phyloP scores from a whole-genome alignment of 306 rosid genomes.

The Cucumis cinereus region DNA sequence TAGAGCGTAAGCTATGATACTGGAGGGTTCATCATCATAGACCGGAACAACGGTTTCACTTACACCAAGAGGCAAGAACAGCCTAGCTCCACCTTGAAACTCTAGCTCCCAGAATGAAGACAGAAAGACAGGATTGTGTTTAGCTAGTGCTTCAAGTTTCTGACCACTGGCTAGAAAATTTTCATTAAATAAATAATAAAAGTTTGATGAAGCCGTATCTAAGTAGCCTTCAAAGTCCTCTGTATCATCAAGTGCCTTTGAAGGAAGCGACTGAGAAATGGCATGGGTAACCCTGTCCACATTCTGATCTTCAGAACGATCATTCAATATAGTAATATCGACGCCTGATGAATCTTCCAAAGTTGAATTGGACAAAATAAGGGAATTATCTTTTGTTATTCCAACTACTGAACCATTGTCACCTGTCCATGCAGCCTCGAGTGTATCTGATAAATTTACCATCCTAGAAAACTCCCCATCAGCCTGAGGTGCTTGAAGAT shows the following conservation, averaged over 20 bases:
- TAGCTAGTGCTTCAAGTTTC: conserved; percentile 45
- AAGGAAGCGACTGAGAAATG: neutral
- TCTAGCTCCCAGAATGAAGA: conserved; percentile 63
- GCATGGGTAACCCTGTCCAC: neutral
- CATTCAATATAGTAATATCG: neutral
- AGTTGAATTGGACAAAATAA: conserved; percentile 23
- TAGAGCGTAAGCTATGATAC: conserved; percentile 75
- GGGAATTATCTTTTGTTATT: conserved; percentile 28
- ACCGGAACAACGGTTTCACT: conserved; percentile 75
- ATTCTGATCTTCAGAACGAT: neutral
- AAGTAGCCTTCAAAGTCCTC: conserved; percentile 4
- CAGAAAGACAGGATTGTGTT: conserved; percentile 53
- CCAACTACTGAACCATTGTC: conserved; percentile 33
- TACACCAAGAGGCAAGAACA: conserved; percentile 68
- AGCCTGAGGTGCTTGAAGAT: conserved; percentile 41
- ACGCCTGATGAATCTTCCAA: conserved; percentile 30
- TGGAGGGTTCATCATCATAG: conserved; percentile 91
- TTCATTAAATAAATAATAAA: conserved; percentile 3
- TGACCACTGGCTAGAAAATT: conserved; percentile 34
- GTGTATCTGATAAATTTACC: conserved; percentile 69
- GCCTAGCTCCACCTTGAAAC: conserved; percentile 72
- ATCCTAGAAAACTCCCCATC: conserved; percentile 53
- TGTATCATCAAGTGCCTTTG: conserved; percentile 5
- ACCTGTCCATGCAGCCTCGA: conserved; percentile 88
- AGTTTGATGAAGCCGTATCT: neutral